phyloP scores from a whole-genome alignment of 306 rosid species.

The Luffa aegyptiaca region DNA sequence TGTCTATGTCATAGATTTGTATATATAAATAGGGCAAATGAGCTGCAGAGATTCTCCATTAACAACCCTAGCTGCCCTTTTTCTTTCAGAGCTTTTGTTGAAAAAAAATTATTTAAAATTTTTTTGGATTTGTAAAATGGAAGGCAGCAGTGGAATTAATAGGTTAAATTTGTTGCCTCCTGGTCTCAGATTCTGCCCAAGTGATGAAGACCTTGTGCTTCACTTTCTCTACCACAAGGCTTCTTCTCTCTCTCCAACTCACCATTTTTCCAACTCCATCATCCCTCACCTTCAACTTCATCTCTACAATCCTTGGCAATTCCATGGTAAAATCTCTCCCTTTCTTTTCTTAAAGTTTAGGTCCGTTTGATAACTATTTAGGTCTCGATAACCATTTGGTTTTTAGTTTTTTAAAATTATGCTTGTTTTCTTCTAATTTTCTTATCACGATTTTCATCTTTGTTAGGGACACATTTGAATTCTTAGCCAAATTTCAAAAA shows the following conservation, averaged over 20 bases:
- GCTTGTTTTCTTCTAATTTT: no score
- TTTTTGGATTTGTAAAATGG: not conserved
- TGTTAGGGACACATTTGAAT: no score
- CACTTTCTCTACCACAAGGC: slow-evolving; percentile 1
- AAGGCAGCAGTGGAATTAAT: not conserved
- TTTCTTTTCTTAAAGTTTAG: not conserved
- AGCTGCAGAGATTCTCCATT: not conserved
- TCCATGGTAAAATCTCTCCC: not conserved
- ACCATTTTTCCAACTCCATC: not conserved
- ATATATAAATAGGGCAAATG: not conserved
- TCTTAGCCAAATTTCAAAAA: no score
- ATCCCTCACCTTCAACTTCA: not conserved
- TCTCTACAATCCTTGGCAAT: slow-evolving; percentile 3
- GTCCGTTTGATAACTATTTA: no score
- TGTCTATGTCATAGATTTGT: not conserved
- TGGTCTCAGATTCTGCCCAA: not conserved
- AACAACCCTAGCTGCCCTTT: not conserved
- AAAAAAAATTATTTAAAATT: no score
- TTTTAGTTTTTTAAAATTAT: no score
- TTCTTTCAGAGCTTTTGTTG: not conserved
- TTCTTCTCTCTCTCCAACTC: not conserved
- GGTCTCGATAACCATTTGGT: no score
- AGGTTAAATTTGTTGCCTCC: not conserved
- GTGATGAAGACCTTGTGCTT: slow-evolving; percentile 1
- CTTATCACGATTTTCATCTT: no score